A percentile compares a stretch with the other conserved stretches of the same genome.
These are phyloP conservation scores for Entomortierella beljakovae DNA, from an alignment of 192 early-diverging fungal species.

Conservation along the genomic window DNA sequence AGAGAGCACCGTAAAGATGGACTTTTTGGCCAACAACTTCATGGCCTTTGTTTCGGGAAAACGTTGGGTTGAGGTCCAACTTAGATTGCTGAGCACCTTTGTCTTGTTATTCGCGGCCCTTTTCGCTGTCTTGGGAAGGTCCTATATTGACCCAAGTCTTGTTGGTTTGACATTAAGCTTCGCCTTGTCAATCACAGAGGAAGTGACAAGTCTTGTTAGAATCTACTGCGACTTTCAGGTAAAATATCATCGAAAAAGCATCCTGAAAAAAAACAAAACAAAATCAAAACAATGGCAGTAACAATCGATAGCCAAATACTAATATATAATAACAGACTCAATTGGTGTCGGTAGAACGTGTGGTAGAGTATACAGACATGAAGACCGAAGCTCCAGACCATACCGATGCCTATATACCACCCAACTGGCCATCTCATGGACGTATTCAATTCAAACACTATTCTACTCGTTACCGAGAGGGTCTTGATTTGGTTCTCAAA, in stretches of 20 bases:
- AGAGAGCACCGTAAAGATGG: conserved; percentile 52
- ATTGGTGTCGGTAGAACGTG: conserved; percentile 80
- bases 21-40: conserved; percentile 36
- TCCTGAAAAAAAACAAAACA: neutral
- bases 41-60: conserved; percentile 14
- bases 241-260: no score
- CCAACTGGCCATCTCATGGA: conserved; percentile 82
- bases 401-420: conserved; percentile 74
- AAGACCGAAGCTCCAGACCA: conserved; percentile 83
- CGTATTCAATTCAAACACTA: conserved; percentile 78
- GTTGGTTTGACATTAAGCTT: conserved; percentile 90
- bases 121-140: conserved; percentile 28
- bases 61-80: conserved; percentile 45
- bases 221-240: conserved; percentile 70
- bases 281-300: neutral
- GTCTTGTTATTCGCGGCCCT: conserved; percentile 22
- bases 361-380: conserved; percentile 80
- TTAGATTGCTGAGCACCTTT: conserved; percentile 56
- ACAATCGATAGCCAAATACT: neutral
- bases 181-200: conserved; percentile 81
- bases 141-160: conserved; percentile 77
- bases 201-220: conserved; percentile 70
- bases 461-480: conserved; percentile 85
- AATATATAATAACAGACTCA: conserved; percentile 41
- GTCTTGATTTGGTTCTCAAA: conserved; percentile 83